Evolutionary conservation across 805 yeast species (phyloP).

Genomic region (Barnettozyma botsteinii): DNA sequence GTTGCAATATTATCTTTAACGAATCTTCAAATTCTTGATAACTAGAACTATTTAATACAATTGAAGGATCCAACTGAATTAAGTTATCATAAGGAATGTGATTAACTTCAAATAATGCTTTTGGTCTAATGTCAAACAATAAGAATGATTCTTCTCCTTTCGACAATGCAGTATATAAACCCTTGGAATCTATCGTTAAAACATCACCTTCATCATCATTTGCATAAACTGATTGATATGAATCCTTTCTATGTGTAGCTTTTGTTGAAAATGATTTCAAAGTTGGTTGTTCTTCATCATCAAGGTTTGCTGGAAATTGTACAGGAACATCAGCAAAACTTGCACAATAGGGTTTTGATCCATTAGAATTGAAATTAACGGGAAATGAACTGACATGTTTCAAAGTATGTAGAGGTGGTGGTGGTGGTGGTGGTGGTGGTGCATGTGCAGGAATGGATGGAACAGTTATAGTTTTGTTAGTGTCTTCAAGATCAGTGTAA

Average conservation of each 20-base stretch:
- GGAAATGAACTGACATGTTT: neutral
- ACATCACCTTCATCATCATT: slow-evolving; percentile 34
- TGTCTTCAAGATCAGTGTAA: slow-evolving; percentile 6
- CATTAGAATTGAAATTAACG: no score
- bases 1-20: neutral
- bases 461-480: no score
- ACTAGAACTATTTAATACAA: slow-evolving; percentile 29
- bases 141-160: slow-evolving; percentile 37
- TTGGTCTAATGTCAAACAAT: slow-evolving; percentile 36
- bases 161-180: slow-evolving; percentile 36
- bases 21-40: slow-evolving; percentile 25
- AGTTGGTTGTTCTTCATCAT: slow-evolving; percentile 1
- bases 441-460: slow-evolving; percentile 10
- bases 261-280: slow-evolving; percentile 8
- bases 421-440: slow-evolving; percentile 13
- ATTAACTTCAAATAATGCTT: slow-evolving; percentile 27
- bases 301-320: neutral
- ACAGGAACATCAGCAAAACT: neutral
- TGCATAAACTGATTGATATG: slow-evolving; percentile 36
- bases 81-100: slow-evolving; percentile 35
- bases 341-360: neutral
- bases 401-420: slow-evolving; percentile 8
- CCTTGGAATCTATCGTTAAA: slow-evolving; percentile 39
- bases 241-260: slow-evolving; percentile 30
- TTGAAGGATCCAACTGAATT: slow-evolving; percentile 37